Conservation (phyloP, 345 rosid species). For the Fremontodendron californicum region DNA sequence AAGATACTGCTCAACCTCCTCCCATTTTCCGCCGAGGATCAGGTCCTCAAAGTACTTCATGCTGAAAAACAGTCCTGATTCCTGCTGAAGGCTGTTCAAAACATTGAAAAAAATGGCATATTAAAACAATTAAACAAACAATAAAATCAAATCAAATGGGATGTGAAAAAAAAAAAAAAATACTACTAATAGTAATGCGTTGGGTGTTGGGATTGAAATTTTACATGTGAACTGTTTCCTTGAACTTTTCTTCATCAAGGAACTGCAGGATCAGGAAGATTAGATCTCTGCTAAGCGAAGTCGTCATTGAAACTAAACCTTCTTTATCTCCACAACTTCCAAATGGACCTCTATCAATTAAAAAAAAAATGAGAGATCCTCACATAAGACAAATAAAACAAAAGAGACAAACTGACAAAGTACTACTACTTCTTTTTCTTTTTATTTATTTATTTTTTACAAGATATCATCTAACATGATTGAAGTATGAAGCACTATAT, state of each 20-base stretch:
- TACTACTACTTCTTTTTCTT: not conserved
- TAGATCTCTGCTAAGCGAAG: conserved; percentile 38
- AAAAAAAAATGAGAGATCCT: not conserved
- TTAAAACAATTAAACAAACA: not conserved
- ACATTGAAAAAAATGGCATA: not conserved
- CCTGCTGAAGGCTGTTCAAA: conserved; percentile 39
- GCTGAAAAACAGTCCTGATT: conserved; percentile 37
- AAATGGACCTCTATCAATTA: not conserved
- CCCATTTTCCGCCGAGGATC: conserved; percentile 36
- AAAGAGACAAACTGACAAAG: not conserved
- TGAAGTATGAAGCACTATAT: not conserved
- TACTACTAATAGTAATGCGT: not conserved
- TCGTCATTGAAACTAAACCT: conserved; percentile 20
- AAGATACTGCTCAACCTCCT: conserved; percentile 40
- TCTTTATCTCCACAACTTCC: conserved; percentile 12
- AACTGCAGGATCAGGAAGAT: conserved; percentile 42
- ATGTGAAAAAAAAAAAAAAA: not conserved
- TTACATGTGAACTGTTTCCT: conserved; percentile 37
- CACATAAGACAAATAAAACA: not conserved
- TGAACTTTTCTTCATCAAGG: conserved; percentile 39
- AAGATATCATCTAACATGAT: not conserved
- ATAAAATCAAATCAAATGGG: not conserved
- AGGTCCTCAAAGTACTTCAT: conserved; percentile 35
- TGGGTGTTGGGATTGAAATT: not conserved
- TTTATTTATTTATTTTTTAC: not conserved